Conservation (phyloP, 2,329 filamentous ascomycete species). For the Fusarium nelsonii region DNA sequence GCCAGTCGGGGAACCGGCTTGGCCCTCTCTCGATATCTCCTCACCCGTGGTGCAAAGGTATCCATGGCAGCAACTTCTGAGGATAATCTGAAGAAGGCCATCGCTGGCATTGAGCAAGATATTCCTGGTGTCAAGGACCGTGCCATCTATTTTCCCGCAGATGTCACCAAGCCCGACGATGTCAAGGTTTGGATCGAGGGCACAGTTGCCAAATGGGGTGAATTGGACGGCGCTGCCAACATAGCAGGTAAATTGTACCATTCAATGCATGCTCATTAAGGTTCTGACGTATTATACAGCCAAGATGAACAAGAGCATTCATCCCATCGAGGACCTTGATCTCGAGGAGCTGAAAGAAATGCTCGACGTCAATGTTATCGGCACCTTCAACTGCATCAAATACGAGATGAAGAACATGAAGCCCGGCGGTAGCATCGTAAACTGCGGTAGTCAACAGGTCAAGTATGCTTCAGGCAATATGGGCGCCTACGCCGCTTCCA, state of each 20-base stretch:
- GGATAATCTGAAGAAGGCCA: constrained; percentile 46
- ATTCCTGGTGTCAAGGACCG: constrained; percentile 43
- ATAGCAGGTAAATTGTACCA: constrained; percentile 49
- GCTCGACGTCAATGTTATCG: constrained; percentile 45
- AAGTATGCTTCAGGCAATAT: constrained; percentile 53
- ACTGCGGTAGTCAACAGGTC: constrained; percentile 60
- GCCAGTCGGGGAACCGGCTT: constrained; percentile 70
- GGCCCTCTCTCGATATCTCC: constrained; percentile 62
- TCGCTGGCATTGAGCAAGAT: constrained; percentile 41
- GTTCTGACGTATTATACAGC: not conserved
- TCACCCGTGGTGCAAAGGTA: constrained; percentile 55
- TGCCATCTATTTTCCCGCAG: constrained; percentile 44
- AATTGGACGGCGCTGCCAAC: constrained; percentile 54
- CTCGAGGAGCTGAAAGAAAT: constrained; percentile 43
- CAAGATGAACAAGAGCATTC: constrained; percentile 48
- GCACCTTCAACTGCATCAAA: constrained; percentile 47
- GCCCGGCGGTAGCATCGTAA: constrained; percentile 61
- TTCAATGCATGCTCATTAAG: accelerated
- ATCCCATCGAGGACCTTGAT: constrained; percentile 43
- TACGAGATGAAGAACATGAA: constrained; percentile 54
- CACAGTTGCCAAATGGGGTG: constrained; percentile 51
- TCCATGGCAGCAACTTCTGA: constrained; percentile 50
- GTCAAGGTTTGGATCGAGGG: constrained; percentile 53
- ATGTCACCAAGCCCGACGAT: constrained; percentile 50
- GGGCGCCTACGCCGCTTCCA: constrained; percentile 52